phyloP scores from a whole-genome alignment of 768 basidiomycete genomes.

The Serpula lacrymans region DNA sequence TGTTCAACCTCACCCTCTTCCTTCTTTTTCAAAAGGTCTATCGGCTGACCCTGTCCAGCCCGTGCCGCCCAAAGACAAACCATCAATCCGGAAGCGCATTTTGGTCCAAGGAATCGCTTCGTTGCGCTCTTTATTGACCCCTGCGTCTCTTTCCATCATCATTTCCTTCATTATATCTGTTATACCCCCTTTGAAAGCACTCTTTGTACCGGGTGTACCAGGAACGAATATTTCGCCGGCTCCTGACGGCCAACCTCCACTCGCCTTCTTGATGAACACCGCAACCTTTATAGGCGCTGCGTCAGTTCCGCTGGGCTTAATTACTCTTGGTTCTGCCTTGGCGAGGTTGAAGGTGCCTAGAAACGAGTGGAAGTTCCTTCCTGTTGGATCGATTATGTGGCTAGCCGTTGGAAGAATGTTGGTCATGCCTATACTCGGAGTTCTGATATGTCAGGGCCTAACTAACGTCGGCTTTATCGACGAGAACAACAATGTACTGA shows the following conservation, averaged over 20 bases:
- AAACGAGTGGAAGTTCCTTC: constrained; percentile 41
- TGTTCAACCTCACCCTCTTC: neutral
- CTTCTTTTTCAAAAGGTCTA: no score
- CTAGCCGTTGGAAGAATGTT: constrained; percentile 55
- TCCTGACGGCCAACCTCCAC: constrained; percentile 66
- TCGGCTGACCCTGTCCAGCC: neutral
- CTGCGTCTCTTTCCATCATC: constrained; percentile 52
- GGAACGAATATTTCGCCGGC: constrained; percentile 44
- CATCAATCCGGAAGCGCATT: no score
- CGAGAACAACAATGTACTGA: constrained; percentile 52
- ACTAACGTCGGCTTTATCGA: constrained; percentile 44
- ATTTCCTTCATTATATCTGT: constrained; percentile 54
- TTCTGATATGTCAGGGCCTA: constrained; percentile 53
- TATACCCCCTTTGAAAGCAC: constrained; percentile 52
- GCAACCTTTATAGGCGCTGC: constrained; percentile 58
- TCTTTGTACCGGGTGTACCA: constrained; percentile 48
- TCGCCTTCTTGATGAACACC: constrained; percentile 57
- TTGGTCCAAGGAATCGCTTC: constrained; percentile 16
- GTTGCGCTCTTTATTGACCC: constrained; percentile 39
- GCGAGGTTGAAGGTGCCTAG: constrained; percentile 54
- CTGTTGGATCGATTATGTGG: constrained; percentile 48
- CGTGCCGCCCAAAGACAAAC: constrained; percentile 4
- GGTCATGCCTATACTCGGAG: constrained; percentile 58
- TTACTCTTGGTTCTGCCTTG: constrained; percentile 60
- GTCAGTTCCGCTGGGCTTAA: constrained; percentile 59